Evolutionary conservation across 2,329 filamentous ascomycete species (phyloP), one percentile per base, ranked within the genome.

Genomic region (Diplodia sapinea): DNA sequence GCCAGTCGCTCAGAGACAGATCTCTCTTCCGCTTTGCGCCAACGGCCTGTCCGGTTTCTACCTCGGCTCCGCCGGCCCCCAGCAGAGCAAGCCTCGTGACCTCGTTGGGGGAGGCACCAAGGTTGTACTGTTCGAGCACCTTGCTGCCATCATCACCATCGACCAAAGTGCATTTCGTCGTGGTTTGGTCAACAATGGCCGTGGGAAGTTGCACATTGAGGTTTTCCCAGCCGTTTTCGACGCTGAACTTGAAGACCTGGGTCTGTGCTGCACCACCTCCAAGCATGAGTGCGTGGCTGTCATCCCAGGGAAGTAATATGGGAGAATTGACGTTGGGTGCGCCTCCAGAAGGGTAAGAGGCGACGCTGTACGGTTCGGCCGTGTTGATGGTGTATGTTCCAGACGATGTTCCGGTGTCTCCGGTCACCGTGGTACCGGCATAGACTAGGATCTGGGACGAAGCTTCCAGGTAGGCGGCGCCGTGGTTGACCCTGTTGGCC

Each of bases 361-460:
- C 74, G 4, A 94, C 86, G 4, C 73, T 77, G 75, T 91, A 91
- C 0, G 93, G 91, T 38, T 85, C 80, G 5, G 83, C 83, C 0
- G 90, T 88, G 2, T 84, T 82, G 68, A 97, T 88, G 20, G 90
- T 84, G 73, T 94, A 96, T 0, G 92, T 94, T 72, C 92, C 86
- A 1, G 89, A 87, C 0, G 91, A 93, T 0, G 86, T 81, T 7
- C 81, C 79, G 9, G 80, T 78, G 40, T 79, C 75, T 50, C 80
- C 81, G 31, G 87, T 87, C 71, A 89, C 86, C 72, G 89, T 87
- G 17, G 85, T 88, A 55, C 94, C 94, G 38, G 89, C 91, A 76
- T 94, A 97, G 31, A 97, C 84, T 29, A 97, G 80, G 66, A 98
- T 91, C 4, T 87, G 85, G 66, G 92, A 85, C 17, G 88, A 86